Conservation (phyloP, 2,329 filamentous ascomycete species). For the Fusarium siculi region DNA sequence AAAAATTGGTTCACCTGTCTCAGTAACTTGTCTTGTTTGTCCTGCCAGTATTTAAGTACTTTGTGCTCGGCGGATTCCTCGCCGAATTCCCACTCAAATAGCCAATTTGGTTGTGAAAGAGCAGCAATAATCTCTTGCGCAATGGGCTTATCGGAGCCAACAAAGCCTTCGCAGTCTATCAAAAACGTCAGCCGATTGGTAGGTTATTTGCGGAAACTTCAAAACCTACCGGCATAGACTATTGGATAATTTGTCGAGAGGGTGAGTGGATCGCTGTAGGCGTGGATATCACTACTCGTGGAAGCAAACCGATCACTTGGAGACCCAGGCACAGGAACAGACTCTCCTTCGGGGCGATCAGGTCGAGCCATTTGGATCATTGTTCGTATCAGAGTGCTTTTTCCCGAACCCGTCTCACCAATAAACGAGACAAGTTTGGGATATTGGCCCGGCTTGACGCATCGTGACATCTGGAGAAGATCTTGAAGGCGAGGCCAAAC, state of each 20-base stretch:
- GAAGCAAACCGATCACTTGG: neutral
- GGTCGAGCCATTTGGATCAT: slow-evolving; percentile 16
- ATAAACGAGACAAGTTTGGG: slow-evolving; percentile 28
- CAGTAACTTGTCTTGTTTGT: neutral
- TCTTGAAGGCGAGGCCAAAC: slow-evolving; percentile 7
- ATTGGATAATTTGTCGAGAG: neutral
- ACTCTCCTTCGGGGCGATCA: neutral
- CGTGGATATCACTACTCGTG: slow-evolving; percentile 26
- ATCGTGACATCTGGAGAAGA: neutral
- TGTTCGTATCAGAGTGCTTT: slow-evolving; percentile 22
- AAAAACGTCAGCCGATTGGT: accelerated
- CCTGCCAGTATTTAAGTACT: accelerated
- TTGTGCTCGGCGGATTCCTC: accelerated
- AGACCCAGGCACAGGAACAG: slow-evolving; percentile 11
- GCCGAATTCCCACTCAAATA: neutral
- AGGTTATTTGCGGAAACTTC: accelerated
- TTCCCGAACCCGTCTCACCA: slow-evolving; percentile 23
- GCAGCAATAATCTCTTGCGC: neutral
- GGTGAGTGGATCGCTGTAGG: slow-evolving; percentile 18
- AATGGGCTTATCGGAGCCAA: neutral
- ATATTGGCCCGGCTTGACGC: neutral
- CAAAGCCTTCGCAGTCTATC: slow-evolving; percentile 21
- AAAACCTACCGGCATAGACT: slow-evolving; percentile 13
- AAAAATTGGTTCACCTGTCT: neutral
- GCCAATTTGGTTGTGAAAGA: neutral